Evolutionary conservation across 495 filamentous ascomycete species (phyloP).

Genomic region (Neurospora sp.): DNA sequence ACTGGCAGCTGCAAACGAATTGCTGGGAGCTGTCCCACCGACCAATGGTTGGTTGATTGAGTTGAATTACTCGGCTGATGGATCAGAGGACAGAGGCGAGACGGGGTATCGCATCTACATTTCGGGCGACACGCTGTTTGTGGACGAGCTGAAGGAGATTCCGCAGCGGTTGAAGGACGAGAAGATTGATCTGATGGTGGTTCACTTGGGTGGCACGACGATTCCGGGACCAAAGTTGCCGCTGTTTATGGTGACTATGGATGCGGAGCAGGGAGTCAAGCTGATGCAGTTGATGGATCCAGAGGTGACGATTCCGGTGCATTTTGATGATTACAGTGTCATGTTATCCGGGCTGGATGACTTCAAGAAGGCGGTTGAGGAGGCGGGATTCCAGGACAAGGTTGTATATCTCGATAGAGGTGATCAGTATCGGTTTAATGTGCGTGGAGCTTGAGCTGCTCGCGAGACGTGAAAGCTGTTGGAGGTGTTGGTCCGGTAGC

Average conservation of each 20-base stretch:
- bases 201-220: slow-evolving; percentile 58
- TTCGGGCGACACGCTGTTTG: slow-evolving; percentile 59
- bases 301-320: slow-evolving; percentile 58
- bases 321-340: slow-evolving; percentile 61
- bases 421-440: slow-evolving; percentile 49
- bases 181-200: slow-evolving; percentile 58
- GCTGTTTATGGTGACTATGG: slow-evolving; percentile 65
- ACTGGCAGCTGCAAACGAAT: slow-evolving; percentile 43
- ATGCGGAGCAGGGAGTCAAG: slow-evolving; percentile 52
- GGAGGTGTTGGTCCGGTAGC: not conserved
- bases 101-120: slow-evolving; percentile 60
- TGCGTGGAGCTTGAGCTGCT: slow-evolving; percentile 12
- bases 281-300: slow-evolving; percentile 51
- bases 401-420: slow-evolving; percentile 55
- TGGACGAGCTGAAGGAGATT: slow-evolving; percentile 54
- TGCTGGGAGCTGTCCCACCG: slow-evolving; percentile 54
- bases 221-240: slow-evolving; percentile 48
- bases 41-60: slow-evolving; percentile 68
- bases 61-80: slow-evolving; percentile 35
- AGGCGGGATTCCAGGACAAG: slow-evolving; percentile 37
- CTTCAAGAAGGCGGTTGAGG: slow-evolving; percentile 46
- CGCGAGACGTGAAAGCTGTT: not conserved
- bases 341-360: slow-evolving; percentile 50
- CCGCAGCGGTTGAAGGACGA: slow-evolving; percentile 30
- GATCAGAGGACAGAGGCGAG: slow-evolving; percentile 22